Conservation (phyloP, 2,329 filamentous ascomycete genomes). For the Aspergillus fijiensis region DNA sequence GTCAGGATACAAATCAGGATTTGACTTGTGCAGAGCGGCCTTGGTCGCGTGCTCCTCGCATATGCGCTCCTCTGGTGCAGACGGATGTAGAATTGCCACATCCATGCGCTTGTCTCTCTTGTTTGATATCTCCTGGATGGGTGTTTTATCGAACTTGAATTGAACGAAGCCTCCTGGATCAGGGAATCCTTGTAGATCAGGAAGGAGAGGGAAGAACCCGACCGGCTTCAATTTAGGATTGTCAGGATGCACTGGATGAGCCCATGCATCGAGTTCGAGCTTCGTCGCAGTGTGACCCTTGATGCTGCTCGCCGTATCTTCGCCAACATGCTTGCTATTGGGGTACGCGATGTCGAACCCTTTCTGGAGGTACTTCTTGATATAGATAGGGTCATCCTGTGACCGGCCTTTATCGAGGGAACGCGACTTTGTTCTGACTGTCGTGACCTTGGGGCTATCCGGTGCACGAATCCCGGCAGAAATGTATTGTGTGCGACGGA, state of each 20-base stretch:
- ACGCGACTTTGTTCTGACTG: slow-evolving; percentile 28
- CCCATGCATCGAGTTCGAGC: slow-evolving; percentile 60
- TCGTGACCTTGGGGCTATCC: slow-evolving; percentile 31
- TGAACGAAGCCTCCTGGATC: slow-evolving; percentile 60
- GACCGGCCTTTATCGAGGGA: slow-evolving; percentile 35
- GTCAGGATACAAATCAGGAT: slow-evolving; percentile 52
- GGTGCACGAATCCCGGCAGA: slow-evolving; percentile 39
- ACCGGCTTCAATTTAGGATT: slow-evolving; percentile 58
- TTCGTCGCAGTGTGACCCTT: slow-evolving; percentile 55
- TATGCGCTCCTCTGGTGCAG: slow-evolving; percentile 49
- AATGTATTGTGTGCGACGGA: slow-evolving; percentile 95
- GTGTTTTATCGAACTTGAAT: slow-evolving; percentile 62
- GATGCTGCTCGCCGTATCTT: slow-evolving; percentile 54
- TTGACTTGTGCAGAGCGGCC: slow-evolving; percentile 47
- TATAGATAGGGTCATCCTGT: slow-evolving; percentile 59
- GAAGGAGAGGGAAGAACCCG: slow-evolving; percentile 60
- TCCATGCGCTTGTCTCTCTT: slow-evolving; percentile 61
- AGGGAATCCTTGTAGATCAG: slow-evolving; percentile 61
- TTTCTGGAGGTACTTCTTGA: slow-evolving; percentile 61
- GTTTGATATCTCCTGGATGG: slow-evolving; percentile 48
- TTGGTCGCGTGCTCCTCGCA: slow-evolving; percentile 51
- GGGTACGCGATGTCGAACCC: slow-evolving; percentile 66
- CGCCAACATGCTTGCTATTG: slow-evolving; percentile 57
- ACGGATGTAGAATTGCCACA: slow-evolving; percentile 57
- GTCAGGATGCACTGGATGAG: slow-evolving; percentile 58